Evolutionary conservation across 2,329 filamentous ascomycete genomes (phyloP), one percentile per base, ranked within the genome.

Genomic region (Xylaria sp.): DNA sequence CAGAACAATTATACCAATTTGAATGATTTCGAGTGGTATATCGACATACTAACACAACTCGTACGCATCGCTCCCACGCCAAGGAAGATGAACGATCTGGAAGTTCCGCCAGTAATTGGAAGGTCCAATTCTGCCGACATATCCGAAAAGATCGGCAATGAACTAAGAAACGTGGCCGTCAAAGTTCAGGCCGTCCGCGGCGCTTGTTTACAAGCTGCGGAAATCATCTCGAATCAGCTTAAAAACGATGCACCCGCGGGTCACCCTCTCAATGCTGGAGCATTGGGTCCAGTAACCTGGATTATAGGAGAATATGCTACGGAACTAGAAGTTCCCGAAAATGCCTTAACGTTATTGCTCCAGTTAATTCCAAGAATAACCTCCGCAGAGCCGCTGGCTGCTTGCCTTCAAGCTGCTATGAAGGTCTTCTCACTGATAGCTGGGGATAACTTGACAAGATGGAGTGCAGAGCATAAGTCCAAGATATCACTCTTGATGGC

Each of bases 21-120:
- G 57, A 84, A 87, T 62, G 95, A 99, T 78, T 99, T 99, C 79
- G 95, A 98, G 74, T 99, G 96, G 96, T 98, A 98, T 79, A 92
- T 98, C 73, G 93, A 96, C 73, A 89, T 97, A 34, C 83, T 99
- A 37, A 91, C 93, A 5, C 94, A 97, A 78, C 87, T 99, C 15
- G 89, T 98, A 50, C 90, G 91, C 77, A 86, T 93, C 81, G 84
- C 91, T 23, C 92, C 84, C 0, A 74, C 83, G n/a, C 82, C 86
- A 56, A 81, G 83, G 48, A 76, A 77, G 8, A 74, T 76, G 7
- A 77, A 77, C 5, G 83, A 84, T 50, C 68, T 78, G 8, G 78
- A 80, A 10, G 73, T 77, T 2, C 71, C 78, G 10, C 71, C 76
- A 15, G 74, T 75, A 13, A 74, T 75, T 28, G 75, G 74, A 41